phyloP scores from a whole-genome alignment of 2,329 filamentous ascomycete species.

The Trichoderma sp. region DNA sequence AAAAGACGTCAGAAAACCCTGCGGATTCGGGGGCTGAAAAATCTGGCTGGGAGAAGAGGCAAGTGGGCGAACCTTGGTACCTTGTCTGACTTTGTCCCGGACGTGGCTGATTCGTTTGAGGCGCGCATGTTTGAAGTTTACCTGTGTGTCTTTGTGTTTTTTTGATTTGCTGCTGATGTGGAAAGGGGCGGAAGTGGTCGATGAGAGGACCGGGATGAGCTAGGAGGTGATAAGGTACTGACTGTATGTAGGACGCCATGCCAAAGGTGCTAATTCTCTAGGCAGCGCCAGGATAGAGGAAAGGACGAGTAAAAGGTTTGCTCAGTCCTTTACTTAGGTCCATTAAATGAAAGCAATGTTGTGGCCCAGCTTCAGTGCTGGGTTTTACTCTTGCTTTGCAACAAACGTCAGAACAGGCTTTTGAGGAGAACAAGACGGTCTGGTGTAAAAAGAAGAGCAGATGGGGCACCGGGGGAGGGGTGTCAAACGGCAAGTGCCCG shows the following conservation, averaged over 20 bases:
- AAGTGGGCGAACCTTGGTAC: background rate
- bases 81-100: background rate
- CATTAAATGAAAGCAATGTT: too few relatives aligned
- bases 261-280: too few relatives aligned
- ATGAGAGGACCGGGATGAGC: background rate
- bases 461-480: background rate
- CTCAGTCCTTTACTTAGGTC: too few relatives aligned
- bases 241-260: too few relatives aligned
- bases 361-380: background rate
- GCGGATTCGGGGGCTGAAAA: background rate
- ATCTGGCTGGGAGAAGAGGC: background rate
- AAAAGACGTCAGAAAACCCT: too few relatives aligned
- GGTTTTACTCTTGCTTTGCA: background rate
- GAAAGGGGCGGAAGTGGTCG: background rate
- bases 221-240: background rate
- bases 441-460: background rate
- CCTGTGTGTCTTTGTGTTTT: constrained; percentile 18
- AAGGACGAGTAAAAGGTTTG: background rate
- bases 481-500: constrained; percentile 19
- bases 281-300: background rate
- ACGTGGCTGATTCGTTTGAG: background rate
- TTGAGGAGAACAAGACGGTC: background rate
- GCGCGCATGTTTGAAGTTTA: background rate
- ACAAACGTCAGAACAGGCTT: constrained; percentile 11
- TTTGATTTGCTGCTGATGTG: background rate